Conservation (phyloP, 257 asterid genomes). For the Osmanthus fragrans region DNA sequence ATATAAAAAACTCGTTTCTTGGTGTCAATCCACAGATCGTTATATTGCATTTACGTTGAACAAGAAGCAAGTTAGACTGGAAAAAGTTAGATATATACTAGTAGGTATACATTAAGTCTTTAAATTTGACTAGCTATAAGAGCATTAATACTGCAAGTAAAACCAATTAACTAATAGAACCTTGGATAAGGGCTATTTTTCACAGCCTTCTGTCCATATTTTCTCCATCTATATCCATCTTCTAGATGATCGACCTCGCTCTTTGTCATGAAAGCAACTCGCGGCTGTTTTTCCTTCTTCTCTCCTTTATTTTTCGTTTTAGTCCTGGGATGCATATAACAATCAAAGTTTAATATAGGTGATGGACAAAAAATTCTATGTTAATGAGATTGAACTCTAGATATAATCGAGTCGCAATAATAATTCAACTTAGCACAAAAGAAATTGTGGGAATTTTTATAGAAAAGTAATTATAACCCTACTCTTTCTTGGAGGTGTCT, state of each 20-base stretch:
- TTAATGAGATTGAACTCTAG: background rate
- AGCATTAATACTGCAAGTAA: background rate
- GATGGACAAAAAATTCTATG: background rate
- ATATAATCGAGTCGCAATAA: background rate
- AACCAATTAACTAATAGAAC: constrained; percentile 18
- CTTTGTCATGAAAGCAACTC: constrained; percentile 67
- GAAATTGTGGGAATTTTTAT: background rate
- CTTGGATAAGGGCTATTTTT: constrained; percentile 73
- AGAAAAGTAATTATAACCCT: constrained; percentile 3
- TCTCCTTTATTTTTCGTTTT: constrained; percentile 52
- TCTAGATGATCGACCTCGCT: constrained; percentile 71
- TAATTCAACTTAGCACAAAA: background rate
- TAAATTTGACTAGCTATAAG: background rate
- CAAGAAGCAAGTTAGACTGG: too few relatives aligned
- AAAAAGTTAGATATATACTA: too few relatives aligned
- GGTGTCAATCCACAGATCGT: background rate
- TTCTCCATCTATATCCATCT: constrained; percentile 81
- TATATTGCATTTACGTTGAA: background rate
- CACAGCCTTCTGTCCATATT: constrained; percentile 71
- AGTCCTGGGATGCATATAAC: constrained; percentile 25
- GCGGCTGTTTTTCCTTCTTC: constrained; percentile 48
- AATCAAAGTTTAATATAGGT: background rate
- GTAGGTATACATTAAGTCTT: too few relatives aligned
- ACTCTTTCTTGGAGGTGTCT: constrained; percentile 54
- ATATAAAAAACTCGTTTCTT: background rate